phyloP scores from a whole-genome alignment of 1,284 basidiomycete species.

The Fomes fomentarius region DNA sequence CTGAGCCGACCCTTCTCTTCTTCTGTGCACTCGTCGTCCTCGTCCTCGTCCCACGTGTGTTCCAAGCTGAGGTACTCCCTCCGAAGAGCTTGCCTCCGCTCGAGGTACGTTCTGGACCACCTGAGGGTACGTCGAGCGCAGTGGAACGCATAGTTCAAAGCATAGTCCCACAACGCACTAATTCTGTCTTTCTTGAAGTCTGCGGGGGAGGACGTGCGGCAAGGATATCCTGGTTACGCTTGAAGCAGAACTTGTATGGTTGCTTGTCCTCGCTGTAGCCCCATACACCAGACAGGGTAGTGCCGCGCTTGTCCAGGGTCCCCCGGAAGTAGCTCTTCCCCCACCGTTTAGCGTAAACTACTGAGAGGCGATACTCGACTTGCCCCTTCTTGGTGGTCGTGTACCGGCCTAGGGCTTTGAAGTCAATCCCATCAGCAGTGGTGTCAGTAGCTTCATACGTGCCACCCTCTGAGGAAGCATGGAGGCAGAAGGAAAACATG shows the following conservation, averaged over 20 bases:
- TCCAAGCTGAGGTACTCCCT: not conserved
- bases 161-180: constrained; percentile 13
- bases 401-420: not conserved
- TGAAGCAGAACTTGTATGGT: not conserved
- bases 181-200: not conserved
- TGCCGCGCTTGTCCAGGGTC: constrained; percentile 7
- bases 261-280: constrained; percentile 1
- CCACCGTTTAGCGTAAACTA: not conserved
- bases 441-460: not conserved
- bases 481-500: constrained; percentile 10
- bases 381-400: not conserved
- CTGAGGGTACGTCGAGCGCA: not conserved
- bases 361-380: not conserved
- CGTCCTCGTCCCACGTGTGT: not conserved
- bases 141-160: constrained; percentile 2
- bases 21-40: not conserved
- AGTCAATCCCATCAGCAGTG: not conserved
- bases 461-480: not conserved
- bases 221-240: not conserved
- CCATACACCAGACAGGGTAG: constrained; percentile 11
- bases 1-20: too few species aligned
- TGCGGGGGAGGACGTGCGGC: constrained; percentile 2
- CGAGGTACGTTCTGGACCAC: not conserved
- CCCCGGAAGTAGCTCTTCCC: constrained; percentile 10
- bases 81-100: not conserved